Conservation (phyloP, 306 rosid species). For the Luffa acutangula region DNA sequence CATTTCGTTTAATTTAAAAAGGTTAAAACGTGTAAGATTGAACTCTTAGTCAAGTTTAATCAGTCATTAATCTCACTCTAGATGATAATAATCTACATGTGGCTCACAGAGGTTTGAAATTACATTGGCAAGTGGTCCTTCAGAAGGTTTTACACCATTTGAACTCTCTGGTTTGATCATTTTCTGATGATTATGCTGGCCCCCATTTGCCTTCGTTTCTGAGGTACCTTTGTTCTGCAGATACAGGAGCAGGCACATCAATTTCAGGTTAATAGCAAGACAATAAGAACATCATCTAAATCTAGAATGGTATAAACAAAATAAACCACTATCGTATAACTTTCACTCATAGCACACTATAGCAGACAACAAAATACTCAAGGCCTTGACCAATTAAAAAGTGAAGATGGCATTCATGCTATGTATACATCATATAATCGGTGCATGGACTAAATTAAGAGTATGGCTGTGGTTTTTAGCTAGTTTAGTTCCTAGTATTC, state of each 20-base stretch:
- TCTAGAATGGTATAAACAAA: neutral
- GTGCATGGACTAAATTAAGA: neutral
- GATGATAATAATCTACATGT: neutral
- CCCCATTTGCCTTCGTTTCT: slow-evolving; percentile 16
- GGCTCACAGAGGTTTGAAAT: slow-evolving; percentile 6
- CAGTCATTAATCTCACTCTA: neutral
- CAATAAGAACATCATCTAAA: neutral
- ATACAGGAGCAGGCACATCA: neutral
- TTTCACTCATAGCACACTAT: neutral
- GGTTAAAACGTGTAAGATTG: neutral
- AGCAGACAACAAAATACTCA: neutral
- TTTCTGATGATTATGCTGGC: slow-evolving; percentile 15
- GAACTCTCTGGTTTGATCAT: slow-evolving; percentile 19
- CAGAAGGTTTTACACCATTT: slow-evolving; percentile 33
- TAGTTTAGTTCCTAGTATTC: neutral
- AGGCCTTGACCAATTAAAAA: neutral
- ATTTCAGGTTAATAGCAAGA: neutral
- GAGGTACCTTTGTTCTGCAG: slow-evolving; percentile 21
- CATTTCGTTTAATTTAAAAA: neutral
- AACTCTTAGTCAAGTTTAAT: neutral
- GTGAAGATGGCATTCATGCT: neutral
- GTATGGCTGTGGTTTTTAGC: neutral
- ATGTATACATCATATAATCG: neutral
- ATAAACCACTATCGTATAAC: neutral
- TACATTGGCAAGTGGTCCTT: slow-evolving; percentile 56